Conservation (phyloP, 1,139 yeast species). For the Zygosaccharomyces pseudobailii region DNA sequence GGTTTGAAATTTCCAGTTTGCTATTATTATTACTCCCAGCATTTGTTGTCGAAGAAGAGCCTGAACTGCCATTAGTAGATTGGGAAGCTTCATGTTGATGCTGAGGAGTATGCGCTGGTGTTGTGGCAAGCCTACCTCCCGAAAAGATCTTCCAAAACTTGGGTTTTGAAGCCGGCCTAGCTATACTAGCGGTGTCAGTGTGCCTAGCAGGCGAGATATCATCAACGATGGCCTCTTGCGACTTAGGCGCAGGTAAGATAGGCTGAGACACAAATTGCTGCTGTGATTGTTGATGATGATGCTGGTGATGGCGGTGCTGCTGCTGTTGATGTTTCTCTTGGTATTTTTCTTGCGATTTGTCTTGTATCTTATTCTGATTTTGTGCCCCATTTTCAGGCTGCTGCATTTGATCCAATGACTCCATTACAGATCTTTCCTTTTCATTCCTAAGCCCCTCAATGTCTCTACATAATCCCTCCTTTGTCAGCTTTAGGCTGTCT, state of each 20-base stretch:
- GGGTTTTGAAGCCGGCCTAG: conserved; percentile 30
- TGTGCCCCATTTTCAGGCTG: conserved; percentile 6
- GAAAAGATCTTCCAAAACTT: conserved; percentile 34
- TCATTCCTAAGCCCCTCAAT: conserved; percentile 30
- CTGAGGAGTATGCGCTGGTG: conserved; percentile 15
- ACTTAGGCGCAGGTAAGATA: neutral
- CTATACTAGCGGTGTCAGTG: conserved; percentile 25
- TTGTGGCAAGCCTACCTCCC: conserved; percentile 21
- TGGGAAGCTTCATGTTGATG: conserved; percentile 8
- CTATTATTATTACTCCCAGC: conserved; percentile 11
- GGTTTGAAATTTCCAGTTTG: conserved; percentile 33
- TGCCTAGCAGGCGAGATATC: conserved; percentile 17
- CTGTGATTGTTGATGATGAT: neutral
- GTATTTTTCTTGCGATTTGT: neutral
- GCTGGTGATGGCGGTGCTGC: neutral
- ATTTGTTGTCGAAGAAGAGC: conserved; percentile 14
- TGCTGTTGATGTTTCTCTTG: neutral
- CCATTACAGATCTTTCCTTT: conserved; percentile 11
- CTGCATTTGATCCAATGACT: conserved; percentile 13
- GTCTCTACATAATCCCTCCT: conserved; percentile 34
- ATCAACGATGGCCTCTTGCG: conserved; percentile 10
- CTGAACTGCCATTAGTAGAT: conserved; percentile 17
- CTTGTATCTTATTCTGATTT: neutral
- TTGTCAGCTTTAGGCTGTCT: conserved; percentile 26
- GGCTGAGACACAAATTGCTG: neutral